Evolutionary conservation across 192 early-diverging fungal genomes (phyloP).

Genomic region (Coemansia nantahalensis): DNA sequence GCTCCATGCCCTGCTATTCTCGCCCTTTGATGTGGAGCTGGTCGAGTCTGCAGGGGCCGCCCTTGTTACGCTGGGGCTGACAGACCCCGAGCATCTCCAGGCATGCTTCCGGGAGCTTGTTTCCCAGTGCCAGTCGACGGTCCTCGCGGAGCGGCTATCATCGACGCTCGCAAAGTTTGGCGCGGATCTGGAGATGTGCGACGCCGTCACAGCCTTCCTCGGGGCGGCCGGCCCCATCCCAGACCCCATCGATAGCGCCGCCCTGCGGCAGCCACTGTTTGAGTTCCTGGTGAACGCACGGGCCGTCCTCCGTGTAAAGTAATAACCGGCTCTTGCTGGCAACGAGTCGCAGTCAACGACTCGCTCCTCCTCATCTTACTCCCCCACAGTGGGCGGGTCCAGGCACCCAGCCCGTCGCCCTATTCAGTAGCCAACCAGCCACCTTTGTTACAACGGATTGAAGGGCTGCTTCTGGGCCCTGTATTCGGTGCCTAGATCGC

Average conservation of each 20-base stretch:
- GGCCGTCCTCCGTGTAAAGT: conserved; percentile 43
- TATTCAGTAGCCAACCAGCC: too few species aligned
- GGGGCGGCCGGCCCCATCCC: conserved; percentile 21
- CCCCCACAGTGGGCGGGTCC: too few species aligned
- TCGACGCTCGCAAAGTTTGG: conserved; percentile 38
- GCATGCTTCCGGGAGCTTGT: conserved; percentile 36
- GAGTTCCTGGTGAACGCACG: conserved; percentile 47
- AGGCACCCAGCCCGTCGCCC: too few species aligned
- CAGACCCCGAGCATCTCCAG: conserved; percentile 38
- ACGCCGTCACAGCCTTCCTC: conserved; percentile 22
- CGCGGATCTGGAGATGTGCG: conserved; percentile 23
- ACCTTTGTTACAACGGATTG: too few species aligned
- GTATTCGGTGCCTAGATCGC: too few species aligned
- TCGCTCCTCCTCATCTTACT: too few species aligned
- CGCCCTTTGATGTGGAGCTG: conserved; percentile 41
- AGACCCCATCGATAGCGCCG: conserved; percentile 33
- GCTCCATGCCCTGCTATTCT: conserved; percentile 34
- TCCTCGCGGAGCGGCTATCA: conserved; percentile 38
- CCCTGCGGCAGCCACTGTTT: conserved; percentile 46
- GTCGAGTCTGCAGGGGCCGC: conserved; percentile 47
- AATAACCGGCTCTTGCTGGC: conserved; percentile 2
- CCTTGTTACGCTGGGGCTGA: conserved; percentile 34
- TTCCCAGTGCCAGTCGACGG: conserved; percentile 11
- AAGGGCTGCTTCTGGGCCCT: too few species aligned
- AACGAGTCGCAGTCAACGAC: too few species aligned